Conservation (phyloP, 1,284 basidiomycete genomes). For the Tilletia caries region DNA sequence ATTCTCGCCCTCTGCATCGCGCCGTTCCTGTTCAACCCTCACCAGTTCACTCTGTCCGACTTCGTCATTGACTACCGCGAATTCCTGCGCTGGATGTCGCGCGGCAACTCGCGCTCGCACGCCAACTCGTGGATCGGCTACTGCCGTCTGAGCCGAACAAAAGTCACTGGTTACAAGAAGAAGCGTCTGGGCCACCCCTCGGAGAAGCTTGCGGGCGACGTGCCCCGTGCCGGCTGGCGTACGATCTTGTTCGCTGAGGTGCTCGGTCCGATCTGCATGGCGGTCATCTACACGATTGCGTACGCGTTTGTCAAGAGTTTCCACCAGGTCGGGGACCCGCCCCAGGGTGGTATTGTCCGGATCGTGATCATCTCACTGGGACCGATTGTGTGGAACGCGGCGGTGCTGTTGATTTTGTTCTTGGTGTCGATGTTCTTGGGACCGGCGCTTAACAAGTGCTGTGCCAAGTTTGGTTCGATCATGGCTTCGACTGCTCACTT, state of each 20-base stretch:
- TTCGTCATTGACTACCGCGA: constrained; percentile 54
- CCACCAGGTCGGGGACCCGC: constrained; percentile 41
- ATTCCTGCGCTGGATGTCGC: constrained; percentile 54
- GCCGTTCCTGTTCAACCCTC: constrained; percentile 54
- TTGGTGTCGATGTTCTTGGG: constrained; percentile 86
- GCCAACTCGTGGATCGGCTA: constrained; percentile 55
- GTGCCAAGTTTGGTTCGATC: constrained; percentile 52
- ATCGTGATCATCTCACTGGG: constrained; percentile 90
- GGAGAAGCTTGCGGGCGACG: constrained; percentile 52
- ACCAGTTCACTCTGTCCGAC: constrained; percentile 52
- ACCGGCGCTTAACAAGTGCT: constrained; percentile 74
- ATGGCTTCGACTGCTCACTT: constrained; percentile 52
- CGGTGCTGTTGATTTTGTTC: constrained; percentile 79
- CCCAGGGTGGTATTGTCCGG: constrained; percentile 73
- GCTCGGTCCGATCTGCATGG: constrained; percentile 45
- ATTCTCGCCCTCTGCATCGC: constrained; percentile 51
- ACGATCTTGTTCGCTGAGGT: constrained; percentile 51
- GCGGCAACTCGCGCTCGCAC: constrained; percentile 52
- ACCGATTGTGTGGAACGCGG: constrained; percentile 92
- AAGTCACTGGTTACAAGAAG: constrained; percentile 54
- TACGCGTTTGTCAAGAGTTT: constrained; percentile 54
- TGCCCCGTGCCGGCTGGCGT: constrained; percentile 51
- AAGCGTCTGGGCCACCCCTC: constrained; percentile 54
- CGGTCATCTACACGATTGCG: constrained; percentile 51
- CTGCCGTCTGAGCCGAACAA: constrained; percentile 52